phyloP scores from a whole-genome alignment of 2,329 filamentous ascomycete species.

The Fusarium solani-melongenae region DNA sequence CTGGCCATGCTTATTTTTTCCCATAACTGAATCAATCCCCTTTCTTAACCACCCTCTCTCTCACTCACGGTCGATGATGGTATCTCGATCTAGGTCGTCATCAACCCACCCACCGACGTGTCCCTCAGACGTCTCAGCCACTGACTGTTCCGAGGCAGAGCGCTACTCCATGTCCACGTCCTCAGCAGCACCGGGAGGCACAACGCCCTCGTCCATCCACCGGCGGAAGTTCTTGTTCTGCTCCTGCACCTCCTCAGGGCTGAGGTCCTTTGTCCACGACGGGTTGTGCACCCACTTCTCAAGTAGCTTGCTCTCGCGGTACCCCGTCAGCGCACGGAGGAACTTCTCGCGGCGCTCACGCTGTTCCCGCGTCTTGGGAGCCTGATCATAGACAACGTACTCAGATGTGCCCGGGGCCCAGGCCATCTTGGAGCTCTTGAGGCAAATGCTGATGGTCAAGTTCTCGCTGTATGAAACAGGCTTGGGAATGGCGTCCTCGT shows the following conservation, averaged over 20 bases:
- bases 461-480: constrained; percentile 73
- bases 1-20: constrained; percentile 11
- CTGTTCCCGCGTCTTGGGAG: constrained; percentile 75
- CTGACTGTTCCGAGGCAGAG: constrained; percentile 5
- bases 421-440: constrained; percentile 83
- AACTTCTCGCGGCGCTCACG: constrained; percentile 60
- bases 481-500: constrained; percentile 71
- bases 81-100: neutral
- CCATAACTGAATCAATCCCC: neutral
- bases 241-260: constrained; percentile 80
- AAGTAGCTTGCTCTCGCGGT: constrained; percentile 75
- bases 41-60: neutral
- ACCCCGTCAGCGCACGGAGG: constrained; percentile 65
- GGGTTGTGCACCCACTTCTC: constrained; percentile 88
- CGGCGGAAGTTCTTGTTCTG: constrained; percentile 73
- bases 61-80: neutral
- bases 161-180: constrained; percentile 49
- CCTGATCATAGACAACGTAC: constrained; percentile 77
- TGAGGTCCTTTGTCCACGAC: constrained; percentile 82
- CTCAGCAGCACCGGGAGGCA: constrained; percentile 49
- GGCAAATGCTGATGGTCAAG: constrained; percentile 77
- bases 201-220: constrained; percentile 63
- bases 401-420: constrained; percentile 78
- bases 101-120: neutral
- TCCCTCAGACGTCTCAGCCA: constrained; percentile 7